Evolutionary conservation across 148 eudicot genomes (phyloP).

Genomic region (Rhododendron henanense): DNA sequence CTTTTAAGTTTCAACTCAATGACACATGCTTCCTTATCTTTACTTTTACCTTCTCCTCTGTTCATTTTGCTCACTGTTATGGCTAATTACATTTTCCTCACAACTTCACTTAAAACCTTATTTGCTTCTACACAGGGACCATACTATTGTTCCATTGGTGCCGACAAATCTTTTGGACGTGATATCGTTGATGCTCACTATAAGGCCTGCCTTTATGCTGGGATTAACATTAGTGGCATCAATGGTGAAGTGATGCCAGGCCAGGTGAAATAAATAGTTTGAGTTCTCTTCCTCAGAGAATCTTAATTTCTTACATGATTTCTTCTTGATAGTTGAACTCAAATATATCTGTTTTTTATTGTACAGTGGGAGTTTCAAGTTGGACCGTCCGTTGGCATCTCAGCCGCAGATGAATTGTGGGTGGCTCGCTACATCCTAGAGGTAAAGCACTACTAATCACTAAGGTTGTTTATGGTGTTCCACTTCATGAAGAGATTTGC

Average conservation of each 20-base stretch:
- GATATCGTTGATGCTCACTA: conserved; percentile 65
- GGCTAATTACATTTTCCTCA: not conserved
- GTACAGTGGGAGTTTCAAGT: conserved; percentile 61
- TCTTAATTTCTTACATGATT: not conserved
- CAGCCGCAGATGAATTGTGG: conserved; percentile 51
- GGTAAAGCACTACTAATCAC: conserved; percentile 18
- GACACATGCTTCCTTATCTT: not conserved
- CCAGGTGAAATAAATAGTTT: conserved; percentile 31
- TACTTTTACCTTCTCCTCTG: not conserved
- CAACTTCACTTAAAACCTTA: not conserved
- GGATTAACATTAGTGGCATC: conserved; percentile 59
- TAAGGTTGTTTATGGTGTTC: not conserved
- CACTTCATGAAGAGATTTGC: not conserved
- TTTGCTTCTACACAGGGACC: conserved; percentile 34
- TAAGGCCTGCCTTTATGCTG: conserved; percentile 63
- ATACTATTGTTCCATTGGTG: conserved; percentile 50
- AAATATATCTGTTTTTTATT: not conserved
- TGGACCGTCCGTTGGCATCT: conserved; percentile 53
- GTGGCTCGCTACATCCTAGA: conserved; percentile 50
- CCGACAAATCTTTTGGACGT: conserved; percentile 51
- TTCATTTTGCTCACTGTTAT: not conserved
- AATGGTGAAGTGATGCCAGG: conserved; percentile 78
- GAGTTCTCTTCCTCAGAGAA: not conserved
- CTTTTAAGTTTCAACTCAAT: not conserved
- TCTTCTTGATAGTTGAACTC: not conserved